phyloP scores from a whole-genome alignment of 2,329 filamentous ascomycete species.

The Claviceps capensis region DNA sequence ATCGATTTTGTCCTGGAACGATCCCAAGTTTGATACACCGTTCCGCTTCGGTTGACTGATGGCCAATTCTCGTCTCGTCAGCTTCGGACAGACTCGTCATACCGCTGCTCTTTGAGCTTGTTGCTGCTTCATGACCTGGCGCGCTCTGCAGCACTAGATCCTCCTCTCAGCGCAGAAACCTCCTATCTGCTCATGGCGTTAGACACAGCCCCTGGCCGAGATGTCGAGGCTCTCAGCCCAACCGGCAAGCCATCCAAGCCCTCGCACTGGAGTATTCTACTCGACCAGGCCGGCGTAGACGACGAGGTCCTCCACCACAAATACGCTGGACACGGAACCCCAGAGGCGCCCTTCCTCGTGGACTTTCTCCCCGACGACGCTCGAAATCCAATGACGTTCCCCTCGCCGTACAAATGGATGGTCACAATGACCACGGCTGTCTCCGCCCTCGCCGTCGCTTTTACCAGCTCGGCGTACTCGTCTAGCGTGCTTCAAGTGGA shows the following conservation, averaged over 20 bases:
- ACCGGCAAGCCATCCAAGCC: constrained; percentile 15
- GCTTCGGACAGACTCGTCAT: too few species aligned
- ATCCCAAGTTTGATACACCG: too few species aligned
- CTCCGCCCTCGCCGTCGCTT: constrained; percentile 54
- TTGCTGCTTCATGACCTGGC: too few species aligned
- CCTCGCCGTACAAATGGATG: constrained; percentile 45
- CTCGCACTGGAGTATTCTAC: constrained; percentile 38
- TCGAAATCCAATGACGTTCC: constrained; percentile 51
- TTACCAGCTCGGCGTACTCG: constrained; percentile 55
- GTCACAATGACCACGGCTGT: constrained; percentile 50
- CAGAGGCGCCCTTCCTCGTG: constrained; percentile 53
- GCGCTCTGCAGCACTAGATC: too few species aligned
- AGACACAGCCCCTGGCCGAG: constrained; percentile 13
- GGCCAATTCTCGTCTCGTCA: too few species aligned
- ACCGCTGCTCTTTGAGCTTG: too few species aligned
- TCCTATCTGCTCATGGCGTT: too few species aligned
- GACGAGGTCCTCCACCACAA: constrained; percentile 39
- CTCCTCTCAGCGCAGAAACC: background rate
- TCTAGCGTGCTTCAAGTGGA: constrained; percentile 42
- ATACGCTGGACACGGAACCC: constrained; percentile 49
- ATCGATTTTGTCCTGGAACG: too few species aligned
- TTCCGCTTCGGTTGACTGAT: too few species aligned
- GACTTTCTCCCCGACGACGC: constrained; percentile 54
- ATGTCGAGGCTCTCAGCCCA: constrained; percentile 28
- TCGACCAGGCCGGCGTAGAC: constrained; percentile 44